Conservation (phyloP, 1,284 basidiomycete species). For the Ganoderma meredithae region DNA sequence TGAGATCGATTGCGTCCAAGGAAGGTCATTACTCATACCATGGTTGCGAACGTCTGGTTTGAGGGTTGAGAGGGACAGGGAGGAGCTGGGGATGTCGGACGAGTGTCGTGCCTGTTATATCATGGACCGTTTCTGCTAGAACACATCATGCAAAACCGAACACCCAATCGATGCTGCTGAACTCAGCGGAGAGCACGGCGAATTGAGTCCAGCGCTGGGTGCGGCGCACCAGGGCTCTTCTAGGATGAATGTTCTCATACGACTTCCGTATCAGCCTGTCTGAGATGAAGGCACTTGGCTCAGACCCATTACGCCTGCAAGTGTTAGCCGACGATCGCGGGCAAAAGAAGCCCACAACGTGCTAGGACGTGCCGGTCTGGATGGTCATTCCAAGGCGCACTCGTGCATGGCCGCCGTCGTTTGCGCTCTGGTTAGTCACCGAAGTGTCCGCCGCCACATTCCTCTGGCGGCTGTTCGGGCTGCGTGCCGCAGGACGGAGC, state of each 20-base stretch:
- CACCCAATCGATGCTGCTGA: neutral
- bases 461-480: neutral
- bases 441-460: neutral
- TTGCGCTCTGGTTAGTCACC: neutral
- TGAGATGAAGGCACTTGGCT: neutral
- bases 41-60: neutral
- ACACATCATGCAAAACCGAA: constrained; percentile 23
- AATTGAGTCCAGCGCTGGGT: neutral
- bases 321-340: neutral
- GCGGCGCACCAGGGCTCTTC: constrained; percentile 22
- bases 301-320: neutral
- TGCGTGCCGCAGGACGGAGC: constrained; percentile 6
- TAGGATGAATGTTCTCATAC: constrained; percentile 29
- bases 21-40: constrained; percentile 4
- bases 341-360: neutral
- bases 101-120: constrained; percentile 11
- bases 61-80: neutral
- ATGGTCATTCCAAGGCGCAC: neutral
- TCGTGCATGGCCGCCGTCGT: neutral
- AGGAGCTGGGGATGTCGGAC: constrained; percentile 3
- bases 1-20: neutral
- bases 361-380: neutral
- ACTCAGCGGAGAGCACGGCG: neutral
- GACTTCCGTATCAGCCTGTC: neutral
- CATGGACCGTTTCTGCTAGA: constrained; percentile 15